A percentile compares a stretch with the other conserved stretches of the same genome.
phyloP scores from a whole-genome alignment of 2,329 filamentous ascomycete genomes.

The Curvularia sp. region DNA sequence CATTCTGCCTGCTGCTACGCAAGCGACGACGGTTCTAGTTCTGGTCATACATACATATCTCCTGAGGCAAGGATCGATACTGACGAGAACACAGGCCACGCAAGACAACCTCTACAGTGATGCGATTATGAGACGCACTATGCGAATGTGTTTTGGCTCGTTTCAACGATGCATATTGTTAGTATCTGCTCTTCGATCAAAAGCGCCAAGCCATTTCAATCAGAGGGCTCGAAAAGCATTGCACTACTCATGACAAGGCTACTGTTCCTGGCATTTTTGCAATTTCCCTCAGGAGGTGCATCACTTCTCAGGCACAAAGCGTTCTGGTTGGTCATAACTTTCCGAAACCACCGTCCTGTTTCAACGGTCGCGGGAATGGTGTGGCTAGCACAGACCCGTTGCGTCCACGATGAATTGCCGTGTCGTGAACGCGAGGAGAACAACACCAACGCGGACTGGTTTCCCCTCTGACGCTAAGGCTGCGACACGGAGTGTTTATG shows the following conservation, averaged over 20 bases:
- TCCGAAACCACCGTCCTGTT: conserved; percentile 21
- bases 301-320: conserved; percentile 3
- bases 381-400: conserved; percentile 12
- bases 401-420: conserved; percentile 4
- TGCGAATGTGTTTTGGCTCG: not conserved
- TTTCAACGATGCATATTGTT: not conserved
- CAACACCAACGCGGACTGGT: conserved; percentile 3
- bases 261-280: conserved; percentile 6
- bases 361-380: conserved; percentile 13
- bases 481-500: conserved; percentile 13
- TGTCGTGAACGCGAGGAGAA: conserved; percentile 6
- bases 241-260: not conserved
- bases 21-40: not conserved
- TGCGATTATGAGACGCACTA: not conserved
- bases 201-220: not conserved
- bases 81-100: not conserved
- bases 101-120: not conserved
- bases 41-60: not conserved
- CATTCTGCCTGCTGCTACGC: not conserved
- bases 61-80: not conserved
- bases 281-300: conserved; percentile 1
- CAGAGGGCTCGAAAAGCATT: not conserved
- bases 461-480: conserved; percentile 2
- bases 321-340: conserved; percentile 11
- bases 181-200: not conserved